Evolutionary conservation across 768 basidiomycete species (phyloP).

Genomic region (Suillus sp.): DNA sequence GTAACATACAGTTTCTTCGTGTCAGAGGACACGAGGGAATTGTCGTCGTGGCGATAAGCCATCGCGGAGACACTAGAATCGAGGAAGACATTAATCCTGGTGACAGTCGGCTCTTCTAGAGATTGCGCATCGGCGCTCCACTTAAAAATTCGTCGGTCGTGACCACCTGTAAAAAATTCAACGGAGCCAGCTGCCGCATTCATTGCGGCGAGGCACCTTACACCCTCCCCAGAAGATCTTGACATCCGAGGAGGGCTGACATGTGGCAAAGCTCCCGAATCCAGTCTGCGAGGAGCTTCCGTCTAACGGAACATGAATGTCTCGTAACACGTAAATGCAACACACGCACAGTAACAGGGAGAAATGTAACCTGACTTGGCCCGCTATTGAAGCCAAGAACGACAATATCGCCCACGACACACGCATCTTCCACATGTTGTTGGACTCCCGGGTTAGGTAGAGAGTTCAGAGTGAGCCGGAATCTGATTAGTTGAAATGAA

Average conservation of each 20-base stretch:
- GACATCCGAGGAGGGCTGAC: conserved; percentile 27
- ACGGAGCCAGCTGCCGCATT: conserved; percentile 30
- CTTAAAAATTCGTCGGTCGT: conserved; percentile 45
- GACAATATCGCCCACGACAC: conserved; percentile 42
- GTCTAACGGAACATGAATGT: conserved; percentile 29
- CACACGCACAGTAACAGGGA: conserved; percentile 37
- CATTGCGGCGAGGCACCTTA: conserved; percentile 46
- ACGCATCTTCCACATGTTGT: conserved; percentile 50
- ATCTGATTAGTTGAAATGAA: conserved; percentile 27
- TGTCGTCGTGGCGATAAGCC: conserved; percentile 38
- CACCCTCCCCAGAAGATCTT: conserved; percentile 32
- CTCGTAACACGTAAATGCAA: conserved; percentile 27
- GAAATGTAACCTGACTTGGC: conserved; percentile 44
- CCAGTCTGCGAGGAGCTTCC: conserved; percentile 33
- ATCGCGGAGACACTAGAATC: conserved; percentile 38
- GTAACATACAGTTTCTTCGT: conserved; percentile 38
- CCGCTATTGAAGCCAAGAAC: conserved; percentile 48
- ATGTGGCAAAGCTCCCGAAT: conserved; percentile 37
- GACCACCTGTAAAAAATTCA: conserved; percentile 51
- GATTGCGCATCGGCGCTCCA: conserved; percentile 37
- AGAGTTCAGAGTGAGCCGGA: conserved; percentile 40
- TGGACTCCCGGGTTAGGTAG: conserved; percentile 38
- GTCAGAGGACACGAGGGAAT: conserved; percentile 38
- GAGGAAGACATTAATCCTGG: conserved; percentile 32
- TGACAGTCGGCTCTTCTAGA: conserved; percentile 26